A percentile compares a stretch with the other conserved stretches of the same genome.
Evolutionary conservation across 2,329 filamentous ascomycete genomes (phyloP).

Genomic region (Bertia moriformis): DNA sequence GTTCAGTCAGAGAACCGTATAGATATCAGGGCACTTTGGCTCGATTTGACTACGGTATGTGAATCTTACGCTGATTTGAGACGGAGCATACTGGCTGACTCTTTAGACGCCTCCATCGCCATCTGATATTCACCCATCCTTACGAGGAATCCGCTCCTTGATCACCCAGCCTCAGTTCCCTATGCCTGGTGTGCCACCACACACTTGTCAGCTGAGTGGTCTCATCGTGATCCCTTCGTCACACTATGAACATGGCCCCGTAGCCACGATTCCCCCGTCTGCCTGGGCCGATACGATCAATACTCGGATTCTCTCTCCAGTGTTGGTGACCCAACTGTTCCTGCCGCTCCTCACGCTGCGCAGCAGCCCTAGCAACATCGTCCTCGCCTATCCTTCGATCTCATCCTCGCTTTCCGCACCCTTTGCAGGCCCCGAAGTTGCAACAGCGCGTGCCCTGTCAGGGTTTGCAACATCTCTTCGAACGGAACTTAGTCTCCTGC

Average conservation of each 20-base stretch:
- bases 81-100: neutral
- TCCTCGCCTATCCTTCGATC: slow-evolving; percentile 9
- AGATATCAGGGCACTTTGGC: slow-evolving; percentile 41
- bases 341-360: slow-evolving; percentile 29
- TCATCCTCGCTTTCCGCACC: slow-evolving; percentile 29
- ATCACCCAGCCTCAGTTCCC: slow-evolving; percentile 37
- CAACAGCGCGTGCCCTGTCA: slow-evolving; percentile 39
- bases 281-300: slow-evolving; percentile 50
- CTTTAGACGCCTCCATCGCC: slow-evolving; percentile 26
- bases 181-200: slow-evolving; percentile 35
- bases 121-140: slow-evolving; percentile 19
- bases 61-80: neutral
- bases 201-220: slow-evolving; percentile 38
- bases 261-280: slow-evolving; percentile 41
- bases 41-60: slow-evolving; percentile 35
- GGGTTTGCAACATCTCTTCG: slow-evolving; percentile 40
- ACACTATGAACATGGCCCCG: slow-evolving; percentile 34
- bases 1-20: slow-evolving; percentile 39
- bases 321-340: slow-evolving; percentile 43
- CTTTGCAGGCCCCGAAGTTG: slow-evolving; percentile 37
- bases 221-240: slow-evolving; percentile 39
- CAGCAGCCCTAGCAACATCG: slow-evolving; percentile 16
- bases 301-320: slow-evolving; percentile 43
- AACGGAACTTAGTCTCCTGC: slow-evolving; percentile 34
- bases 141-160: slow-evolving; percentile 30